Conservation (phyloP, 2,329 filamentous ascomycete genomes). For the Scytalidium sp. region DNA sequence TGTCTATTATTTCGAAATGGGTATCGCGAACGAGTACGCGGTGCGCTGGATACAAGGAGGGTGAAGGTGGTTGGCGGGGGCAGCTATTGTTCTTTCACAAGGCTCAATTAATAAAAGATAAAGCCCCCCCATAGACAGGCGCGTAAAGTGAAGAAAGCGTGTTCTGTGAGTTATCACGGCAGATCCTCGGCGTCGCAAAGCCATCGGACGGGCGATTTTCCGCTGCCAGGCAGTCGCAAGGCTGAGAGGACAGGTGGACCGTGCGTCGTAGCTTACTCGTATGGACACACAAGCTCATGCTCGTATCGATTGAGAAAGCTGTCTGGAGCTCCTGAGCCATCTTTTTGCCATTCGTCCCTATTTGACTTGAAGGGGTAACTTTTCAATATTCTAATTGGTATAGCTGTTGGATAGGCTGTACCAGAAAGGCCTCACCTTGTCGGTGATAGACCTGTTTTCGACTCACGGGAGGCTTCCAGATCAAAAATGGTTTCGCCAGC, state of each 20-base stretch:
- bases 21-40: too few relatives aligned
- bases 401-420: background rate
- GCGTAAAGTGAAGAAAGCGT: background rate
- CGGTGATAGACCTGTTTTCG: background rate
- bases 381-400: background rate
- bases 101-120: too few relatives aligned
- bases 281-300: background rate
- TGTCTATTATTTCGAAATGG: too few relatives aligned
- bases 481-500: slow-evolving; percentile 65
- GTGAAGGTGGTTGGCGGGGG: too few relatives aligned
- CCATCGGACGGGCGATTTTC: background rate
- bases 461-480: background rate
- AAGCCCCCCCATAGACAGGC: too few relatives aligned
- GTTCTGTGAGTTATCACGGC: background rate
- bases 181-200: background rate
- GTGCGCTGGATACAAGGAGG: too few relatives aligned
- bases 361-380: background rate
- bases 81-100: too few relatives aligned
- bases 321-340: background rate
- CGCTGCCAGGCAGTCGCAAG: slow-evolving; percentile 2
- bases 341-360: background rate
- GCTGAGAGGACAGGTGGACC: slow-evolving; percentile 3
- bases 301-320: background rate
- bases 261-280: background rate
- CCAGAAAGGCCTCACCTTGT: background rate